Evolutionary conservation across 2,329 filamentous ascomycete species (phyloP), one percentile per base, ranked within the genome.

Genomic region (Torrubiella hemipterigena): DNA sequence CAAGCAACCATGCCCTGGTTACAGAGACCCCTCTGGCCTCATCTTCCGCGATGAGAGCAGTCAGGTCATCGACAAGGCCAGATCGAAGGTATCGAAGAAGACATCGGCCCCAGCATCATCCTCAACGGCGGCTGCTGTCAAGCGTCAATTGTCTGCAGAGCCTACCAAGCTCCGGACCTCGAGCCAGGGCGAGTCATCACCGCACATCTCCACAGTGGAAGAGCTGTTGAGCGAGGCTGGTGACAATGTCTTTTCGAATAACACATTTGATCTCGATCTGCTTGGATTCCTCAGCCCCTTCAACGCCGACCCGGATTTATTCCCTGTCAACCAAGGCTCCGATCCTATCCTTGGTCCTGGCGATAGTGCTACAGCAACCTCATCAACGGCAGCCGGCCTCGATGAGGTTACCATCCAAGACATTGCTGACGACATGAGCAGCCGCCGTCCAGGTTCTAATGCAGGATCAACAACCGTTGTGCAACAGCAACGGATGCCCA

Each of bases 21-120:
- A 36, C 30, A 30, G 34, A 12, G 34, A 36, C 30, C 34, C 30
- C 17, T 32, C 29, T 19, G 31, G 34, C 30, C 30, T 36, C 13
- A 36, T 36, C 23, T 32, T 36, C 14, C 34, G 34, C 10, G 34
- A 36, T 27, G 34, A 36, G 31, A 36, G 34, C 34, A 36, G 34
- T 14, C 34, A 36, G 24, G 30, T 32, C 26, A 36, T 36, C 30
- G 34, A 36, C 18, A 36, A 32, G 30, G 34, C 30, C 27, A 26
- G 30, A 17, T 36, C 34, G 3, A 32, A 20, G 25, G 22, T 36
- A 7, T 32, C 31, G 30, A 36, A 36, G 17, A 30, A 27, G 6
- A 16, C 34, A 17, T n/a, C n/a, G n/a, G n/a, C n/a, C n/a, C n/a
- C n/a, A n/a, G n/a, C n/a, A n/a, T n/a, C n/a, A n/a, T n/a, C n/a